Conservation (phyloP, 768 basidiomycete species). For the Polyporus arcularius region DNA sequence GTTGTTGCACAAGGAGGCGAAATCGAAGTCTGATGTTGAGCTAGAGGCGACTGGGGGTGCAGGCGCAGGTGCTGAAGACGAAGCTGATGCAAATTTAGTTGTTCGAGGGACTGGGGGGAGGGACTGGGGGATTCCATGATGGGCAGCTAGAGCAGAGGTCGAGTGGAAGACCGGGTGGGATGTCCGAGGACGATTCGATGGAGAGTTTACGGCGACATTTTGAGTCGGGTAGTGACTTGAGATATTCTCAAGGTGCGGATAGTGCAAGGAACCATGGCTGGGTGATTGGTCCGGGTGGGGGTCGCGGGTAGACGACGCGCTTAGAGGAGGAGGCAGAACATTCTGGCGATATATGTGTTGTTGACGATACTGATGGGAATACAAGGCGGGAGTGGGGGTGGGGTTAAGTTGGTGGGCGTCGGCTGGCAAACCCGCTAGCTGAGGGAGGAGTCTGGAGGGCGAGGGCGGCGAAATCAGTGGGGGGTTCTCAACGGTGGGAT, state of each 20-base stretch:
- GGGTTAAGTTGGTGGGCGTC: conserved; percentile 16
- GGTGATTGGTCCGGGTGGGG: conserved; percentile 20
- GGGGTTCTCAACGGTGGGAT: conserved; percentile 21
- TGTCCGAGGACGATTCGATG: conserved; percentile 66
- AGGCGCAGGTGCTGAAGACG: conserved; percentile 34
- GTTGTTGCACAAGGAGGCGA: conserved; percentile 50
- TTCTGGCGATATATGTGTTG: conserved; percentile 22
- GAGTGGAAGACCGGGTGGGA: conserved; percentile 60
- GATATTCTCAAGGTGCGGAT: conserved; percentile 47
- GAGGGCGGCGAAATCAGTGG: conserved; percentile 28
- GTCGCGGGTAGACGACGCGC: conserved; percentile 29
- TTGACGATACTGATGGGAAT: conserved; percentile 22
- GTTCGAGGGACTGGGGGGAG: conserved; percentile 70
- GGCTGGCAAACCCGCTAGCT: conserved; percentile 20
- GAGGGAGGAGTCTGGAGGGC: conserved; percentile 28
- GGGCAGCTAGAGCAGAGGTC: conserved; percentile 68
- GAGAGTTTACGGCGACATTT: conserved; percentile 60
- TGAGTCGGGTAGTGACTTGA: conserved; percentile 48
- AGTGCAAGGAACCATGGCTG: conserved; percentile 29
- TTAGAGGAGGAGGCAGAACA: conserved; percentile 28
- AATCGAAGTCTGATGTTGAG: conserved; percentile 45
- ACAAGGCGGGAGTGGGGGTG: conserved; percentile 28
- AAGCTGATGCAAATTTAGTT: conserved; percentile 43
- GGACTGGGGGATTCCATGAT: conserved; percentile 77
- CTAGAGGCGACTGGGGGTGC: conserved; percentile 22